Percentiles rank a stretch among this genome's conserved stretches.
These are phyloP conservation scores for Phlebiopsis gigantea DNA, from an alignment of 768 basidiomycete species.

Conservation along the genomic window DNA sequence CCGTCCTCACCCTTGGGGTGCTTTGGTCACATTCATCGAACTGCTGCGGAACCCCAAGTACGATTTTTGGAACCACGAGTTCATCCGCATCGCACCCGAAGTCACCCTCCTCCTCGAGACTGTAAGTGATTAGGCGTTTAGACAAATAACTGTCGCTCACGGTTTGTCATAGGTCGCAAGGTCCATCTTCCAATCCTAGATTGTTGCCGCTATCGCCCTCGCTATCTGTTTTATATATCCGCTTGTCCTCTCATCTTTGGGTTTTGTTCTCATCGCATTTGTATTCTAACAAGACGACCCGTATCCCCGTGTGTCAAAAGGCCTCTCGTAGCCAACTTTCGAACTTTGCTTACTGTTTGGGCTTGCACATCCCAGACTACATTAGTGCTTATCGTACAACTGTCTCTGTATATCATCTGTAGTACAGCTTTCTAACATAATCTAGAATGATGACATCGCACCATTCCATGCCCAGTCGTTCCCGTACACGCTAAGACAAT, in stretches of 20 bases:
- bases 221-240: slow-evolving; percentile 81
- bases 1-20: slow-evolving; percentile 96
- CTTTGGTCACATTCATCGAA: slow-evolving; percentile 90
- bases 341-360: slow-evolving; percentile 39
- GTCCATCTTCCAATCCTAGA: slow-evolving; percentile 77
- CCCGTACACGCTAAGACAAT: slow-evolving; percentile 27
- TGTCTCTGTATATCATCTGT: slow-evolving; percentile 33
- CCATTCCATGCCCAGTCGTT: slow-evolving; percentile 30
- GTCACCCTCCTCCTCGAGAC: slow-evolving; percentile 81
- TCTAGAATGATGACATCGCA: slow-evolving; percentile 31
- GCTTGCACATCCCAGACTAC: slow-evolving; percentile 24
- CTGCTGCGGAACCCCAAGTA: slow-evolving; percentile 86
- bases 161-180: slow-evolving; percentile 53
- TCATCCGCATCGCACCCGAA: slow-evolving; percentile 80
- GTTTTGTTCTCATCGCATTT: slow-evolving; percentile 53
- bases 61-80: slow-evolving; percentile 87
- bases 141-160: slow-evolving; percentile 8
- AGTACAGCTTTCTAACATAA: slow-evolving; percentile 31
- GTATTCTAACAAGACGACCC: slow-evolving; percentile 77
- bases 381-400: slow-evolving; percentile 26
- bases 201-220: slow-evolving; percentile 48
- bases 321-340: slow-evolving; percentile 28
- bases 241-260: slow-evolving; percentile 46
- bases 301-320: slow-evolving; percentile 53
- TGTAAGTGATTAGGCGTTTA: slow-evolving; percentile 40